Evolutionary conservation across 805 yeast genomes (phyloP).

Genomic region (Saturnispora diversa): DNA sequence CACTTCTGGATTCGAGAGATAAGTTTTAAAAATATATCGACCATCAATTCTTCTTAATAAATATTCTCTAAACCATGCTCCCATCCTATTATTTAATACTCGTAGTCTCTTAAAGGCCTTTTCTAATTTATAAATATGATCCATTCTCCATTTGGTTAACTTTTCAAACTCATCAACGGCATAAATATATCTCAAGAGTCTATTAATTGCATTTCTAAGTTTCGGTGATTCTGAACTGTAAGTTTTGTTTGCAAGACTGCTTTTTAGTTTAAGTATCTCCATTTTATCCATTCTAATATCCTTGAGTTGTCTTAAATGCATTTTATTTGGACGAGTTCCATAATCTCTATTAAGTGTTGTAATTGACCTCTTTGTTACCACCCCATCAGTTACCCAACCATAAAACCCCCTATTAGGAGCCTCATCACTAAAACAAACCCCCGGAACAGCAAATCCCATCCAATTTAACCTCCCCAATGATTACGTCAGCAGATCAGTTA

Average conservation of each 20-base stretch:
- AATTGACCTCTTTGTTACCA: neutral
- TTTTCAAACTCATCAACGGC: constrained; percentile 9
- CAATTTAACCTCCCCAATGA: neutral
- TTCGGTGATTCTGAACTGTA: too few species aligned
- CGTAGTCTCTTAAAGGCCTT: constrained; percentile 3
- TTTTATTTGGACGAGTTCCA: constrained; percentile 1
- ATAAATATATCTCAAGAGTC: constrained; percentile 9
- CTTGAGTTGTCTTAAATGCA: constrained; percentile 4
- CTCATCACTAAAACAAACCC: constrained; percentile 6
- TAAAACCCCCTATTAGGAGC: neutral
- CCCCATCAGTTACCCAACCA: constrained; percentile 6
- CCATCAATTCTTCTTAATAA: constrained; percentile 7
- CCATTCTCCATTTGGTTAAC: constrained; percentile 4
- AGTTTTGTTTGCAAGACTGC: too few species aligned
- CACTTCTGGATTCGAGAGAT: neutral
- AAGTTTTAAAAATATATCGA: constrained; percentile 4
- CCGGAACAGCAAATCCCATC: constrained; percentile 10
- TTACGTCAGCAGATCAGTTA: constrained; percentile 1
- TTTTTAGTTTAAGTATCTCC: too few species aligned
- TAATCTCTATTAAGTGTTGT: constrained; percentile 1
- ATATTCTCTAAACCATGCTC: neutral
- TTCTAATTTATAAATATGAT: constrained; percentile 4
- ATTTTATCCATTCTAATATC: constrained; percentile 3
- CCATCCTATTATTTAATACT: neutral
- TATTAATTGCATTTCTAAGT: neutral